Evolutionary conservation across 176 grass and related monocot species (phyloP), one percentile per base, ranked within the genome.

Genomic region (Eragrostis nindensis): DNA sequence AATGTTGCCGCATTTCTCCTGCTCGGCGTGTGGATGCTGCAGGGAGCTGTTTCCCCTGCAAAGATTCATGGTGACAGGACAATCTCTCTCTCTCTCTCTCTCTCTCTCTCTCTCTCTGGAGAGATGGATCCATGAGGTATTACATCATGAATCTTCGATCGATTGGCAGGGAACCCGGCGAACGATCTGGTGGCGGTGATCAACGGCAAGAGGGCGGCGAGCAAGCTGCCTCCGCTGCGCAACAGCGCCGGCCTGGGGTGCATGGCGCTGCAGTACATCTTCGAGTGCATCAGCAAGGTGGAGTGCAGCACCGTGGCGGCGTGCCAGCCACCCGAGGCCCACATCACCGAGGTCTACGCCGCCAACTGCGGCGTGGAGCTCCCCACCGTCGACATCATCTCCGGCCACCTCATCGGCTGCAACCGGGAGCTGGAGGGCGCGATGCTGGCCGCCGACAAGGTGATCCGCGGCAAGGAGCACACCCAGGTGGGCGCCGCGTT

Each of bases 271-370:
- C 92, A 98, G 70, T 90, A 85, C 74, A 80, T 98, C 64, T 54
- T 83, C 30, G 84, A 87, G 22, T 98, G 95, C 90, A 74, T 77
- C 45, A 49, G 25, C 70, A 79, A 5, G 30, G 29, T 5, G n/a
- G 8, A 39, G 26, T 97, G 89, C 87, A 85, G 41, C 32, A 36
- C 32, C 32, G 32, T 83, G 21, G 15, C 90, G 38, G 56, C 49
- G 73, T 98, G 95, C 72, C 55, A 77, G 29, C 90, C 90, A 57
- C 90, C 90, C 0, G 92, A 94, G 86, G 60, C 75, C 2, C 86
- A 98, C 86, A 86, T 98, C 63, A 98, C 95, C 1, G 92, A 98
- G 84, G 90, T 98, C 17, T 98, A 93, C 85, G 92, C 95, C 55
- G 84, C 92, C 72, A 94, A 98, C 74, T 98, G 95, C 42, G 95